Evolutionary conservation across 768 basidiomycete genomes (phyloP).

Genomic region (Suillus fuscotomentosus): DNA sequence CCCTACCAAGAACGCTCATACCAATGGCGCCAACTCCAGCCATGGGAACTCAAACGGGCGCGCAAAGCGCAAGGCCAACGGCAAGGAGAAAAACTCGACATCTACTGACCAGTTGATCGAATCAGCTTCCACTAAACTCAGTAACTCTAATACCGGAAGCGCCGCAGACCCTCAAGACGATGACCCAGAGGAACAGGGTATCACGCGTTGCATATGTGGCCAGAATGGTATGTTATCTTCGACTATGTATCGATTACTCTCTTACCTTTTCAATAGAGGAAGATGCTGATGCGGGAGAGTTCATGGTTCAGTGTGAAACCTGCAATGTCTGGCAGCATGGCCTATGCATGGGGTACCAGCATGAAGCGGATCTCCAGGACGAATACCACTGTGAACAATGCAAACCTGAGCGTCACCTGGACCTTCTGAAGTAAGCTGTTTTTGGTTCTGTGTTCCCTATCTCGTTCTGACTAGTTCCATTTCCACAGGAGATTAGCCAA

Average conservation of each 20-base stretch:
- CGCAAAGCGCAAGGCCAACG: constrained; percentile 64
- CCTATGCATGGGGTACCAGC: constrained; percentile 90
- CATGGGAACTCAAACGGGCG: constrained; percentile 36
- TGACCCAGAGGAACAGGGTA: constrained; percentile 49
- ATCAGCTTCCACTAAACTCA: constrained; percentile 25
- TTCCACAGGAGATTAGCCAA: constrained; percentile 57
- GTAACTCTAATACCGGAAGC: constrained; percentile 25
- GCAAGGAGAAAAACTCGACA: constrained; percentile 52
- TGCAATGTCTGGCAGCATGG: constrained; percentile 99
- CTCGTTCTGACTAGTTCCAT: constrained; percentile 16
- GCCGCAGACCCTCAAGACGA: constrained; percentile 41
- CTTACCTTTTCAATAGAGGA: constrained; percentile 51
- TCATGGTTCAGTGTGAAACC: constrained; percentile 97
- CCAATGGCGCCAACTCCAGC: constrained; percentile 30
- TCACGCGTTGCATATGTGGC: constrained; percentile 87
- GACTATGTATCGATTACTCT: constrained; percentile 7
- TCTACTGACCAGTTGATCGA: constrained; percentile 30
- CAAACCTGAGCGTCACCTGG: constrained; percentile 79
- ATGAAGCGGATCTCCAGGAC: constrained; percentile 67
- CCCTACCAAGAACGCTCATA: constrained; percentile 41
- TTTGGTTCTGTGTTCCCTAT: constrained; percentile 12
- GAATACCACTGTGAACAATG: constrained; percentile 96
- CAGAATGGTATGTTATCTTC: constrained; percentile 57
- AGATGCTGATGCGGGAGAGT: constrained; percentile 83
- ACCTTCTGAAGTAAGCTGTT: constrained; percentile 72